Evolutionary conservation across 129 eudicot genomes (phyloP).

Genomic region (Pittosporum tobira): DNA sequence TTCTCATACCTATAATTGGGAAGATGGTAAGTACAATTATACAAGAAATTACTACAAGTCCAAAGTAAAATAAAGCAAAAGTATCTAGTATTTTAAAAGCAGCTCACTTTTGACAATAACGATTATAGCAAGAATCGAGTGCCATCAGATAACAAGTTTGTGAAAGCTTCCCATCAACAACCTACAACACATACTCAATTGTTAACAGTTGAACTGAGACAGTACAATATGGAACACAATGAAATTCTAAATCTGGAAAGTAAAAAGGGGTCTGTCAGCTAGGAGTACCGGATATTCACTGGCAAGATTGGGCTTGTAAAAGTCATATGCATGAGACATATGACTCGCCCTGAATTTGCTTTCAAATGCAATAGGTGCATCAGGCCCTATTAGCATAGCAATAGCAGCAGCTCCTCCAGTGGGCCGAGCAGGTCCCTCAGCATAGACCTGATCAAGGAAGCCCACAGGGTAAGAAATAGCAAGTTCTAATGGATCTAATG

Average conservation of each 20-base stretch:
- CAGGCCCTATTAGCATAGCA: constrained; percentile 96
- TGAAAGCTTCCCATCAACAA: constrained; percentile 96
- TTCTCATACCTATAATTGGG: constrained; percentile 56
- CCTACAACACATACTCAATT: constrained; percentile 32
- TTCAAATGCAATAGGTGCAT: constrained; percentile 94
- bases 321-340: constrained; percentile 94
- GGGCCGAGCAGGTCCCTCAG: constrained; percentile 98
- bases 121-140: constrained; percentile 86
- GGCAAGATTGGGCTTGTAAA: constrained; percentile 92
- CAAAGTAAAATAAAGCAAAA: not conserved
- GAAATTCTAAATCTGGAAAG: not conserved
- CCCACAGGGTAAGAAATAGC: constrained; percentile 13
- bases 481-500: no score
- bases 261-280: not conserved
- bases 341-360: constrained; percentile 96
- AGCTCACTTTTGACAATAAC: constrained; percentile 67
- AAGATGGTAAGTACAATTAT: constrained; percentile 11
- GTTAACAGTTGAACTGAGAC: not conserved
- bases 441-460: constrained; percentile 63
- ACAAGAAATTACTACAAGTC: not conserved
- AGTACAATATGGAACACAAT: not conserved
- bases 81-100: not conserved
- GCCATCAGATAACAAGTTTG: constrained; percentile 99
- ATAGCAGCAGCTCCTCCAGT: constrained; percentile 99
- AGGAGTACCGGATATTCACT: constrained; percentile 95